Evolutionary conservation across 164 flowering plant genomes (phyloP), one percentile per base, ranked within the genome.

Genomic region (Houttuynia cordata): DNA sequence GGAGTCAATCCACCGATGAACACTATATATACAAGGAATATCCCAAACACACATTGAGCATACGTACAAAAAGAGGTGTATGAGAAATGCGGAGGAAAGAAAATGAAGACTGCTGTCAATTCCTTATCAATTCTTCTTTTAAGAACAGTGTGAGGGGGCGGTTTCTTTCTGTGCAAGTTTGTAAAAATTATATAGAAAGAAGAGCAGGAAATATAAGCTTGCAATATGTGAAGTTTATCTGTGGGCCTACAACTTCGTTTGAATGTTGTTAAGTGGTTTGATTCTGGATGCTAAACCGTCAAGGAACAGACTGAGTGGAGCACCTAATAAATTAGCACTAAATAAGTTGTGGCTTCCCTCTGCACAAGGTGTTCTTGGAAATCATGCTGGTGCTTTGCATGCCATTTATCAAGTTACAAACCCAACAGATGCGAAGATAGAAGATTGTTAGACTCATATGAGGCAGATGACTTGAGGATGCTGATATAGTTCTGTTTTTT

Each of bases 1-100:
- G 74, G 82, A 80, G 68, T 79, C 81, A 51, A 75, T 81, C 64
- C 69, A 74, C 68, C 80, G 76, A 53, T 81, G 65, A 79, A 66
- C 54, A 62, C 66, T 58, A 24, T 57, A 61, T 68, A 55, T n/a
- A 58, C 54, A 63, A 17, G 14, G 49, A 17, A n/a, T n/a, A n/a
- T n/a, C 15, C 8, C 49, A 45, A 45, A 10, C 17, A 10, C 49
- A 45, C 49, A 45, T 45, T 12, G 49, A 3, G 13, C 4, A 45
- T 45, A 10, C 17, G 13, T 12, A n/a, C n/a, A 45, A 6, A 6
- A 30, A 6, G 37, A 30, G 37, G 37, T 30, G 37, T 30, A 2
- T n/a, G n/a, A n/a, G n/a, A 45, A 1, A 45, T 45, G 5, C 49
- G 12, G 49, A 45, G 15, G 37, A 30, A 30, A 30, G 12, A 4